phyloP scores from a whole-genome alignment of 176 grass and related monocot genomes.

The Carex parvula region DNA sequence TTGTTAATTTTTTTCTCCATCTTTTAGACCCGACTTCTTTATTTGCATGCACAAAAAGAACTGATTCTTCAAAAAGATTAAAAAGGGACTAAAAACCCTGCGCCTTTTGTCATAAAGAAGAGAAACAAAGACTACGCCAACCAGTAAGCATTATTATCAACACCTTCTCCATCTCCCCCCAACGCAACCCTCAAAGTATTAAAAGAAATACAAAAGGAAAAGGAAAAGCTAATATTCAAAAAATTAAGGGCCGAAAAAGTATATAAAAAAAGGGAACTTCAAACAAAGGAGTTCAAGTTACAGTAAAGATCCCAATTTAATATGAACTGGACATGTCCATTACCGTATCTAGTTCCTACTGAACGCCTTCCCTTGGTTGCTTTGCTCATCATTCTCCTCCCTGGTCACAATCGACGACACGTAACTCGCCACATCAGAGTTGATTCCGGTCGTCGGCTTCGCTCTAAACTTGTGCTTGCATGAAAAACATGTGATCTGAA shows the following conservation, averaged over 20 bases:
- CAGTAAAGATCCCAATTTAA: not conserved
- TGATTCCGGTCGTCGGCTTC: slow-evolving; percentile 30
- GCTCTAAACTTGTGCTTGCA: slow-evolving; percentile 64
- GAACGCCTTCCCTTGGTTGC: slow-evolving; percentile 27
- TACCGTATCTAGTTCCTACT: slow-evolving; percentile 29
- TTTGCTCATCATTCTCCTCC: slow-evolving; percentile 35
- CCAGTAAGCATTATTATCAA: slow-evolving; percentile 28
- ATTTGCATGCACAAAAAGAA: slow-evolving; percentile 32
- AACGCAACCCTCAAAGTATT: not conserved
- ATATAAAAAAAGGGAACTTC: slow-evolving; percentile 1
- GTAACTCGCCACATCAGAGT: slow-evolving; percentile 58
- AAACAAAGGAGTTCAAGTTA: slow-evolving; percentile 5
- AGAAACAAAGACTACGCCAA: slow-evolving; percentile 22
- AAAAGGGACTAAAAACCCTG: slow-evolving; percentile 24
- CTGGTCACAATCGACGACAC: slow-evolving; percentile 63
- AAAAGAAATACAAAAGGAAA: not conserved
- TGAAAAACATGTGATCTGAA: slow-evolving; percentile 74
- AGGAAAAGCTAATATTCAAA: slow-evolving; percentile 30
- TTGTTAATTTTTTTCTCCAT: not conserved
- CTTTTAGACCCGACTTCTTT: not conserved
- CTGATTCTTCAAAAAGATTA: slow-evolving; percentile 28
- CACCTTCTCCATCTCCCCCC: slow-evolving; percentile 1
- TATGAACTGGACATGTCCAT: slow-evolving; percentile 26
- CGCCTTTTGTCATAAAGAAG: slow-evolving; percentile 26
- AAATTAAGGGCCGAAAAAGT: slow-evolving; percentile 15